Evolutionary conservation across 768 basidiomycete genomes (phyloP).

Genomic region (Mrakia gelida): DNA sequence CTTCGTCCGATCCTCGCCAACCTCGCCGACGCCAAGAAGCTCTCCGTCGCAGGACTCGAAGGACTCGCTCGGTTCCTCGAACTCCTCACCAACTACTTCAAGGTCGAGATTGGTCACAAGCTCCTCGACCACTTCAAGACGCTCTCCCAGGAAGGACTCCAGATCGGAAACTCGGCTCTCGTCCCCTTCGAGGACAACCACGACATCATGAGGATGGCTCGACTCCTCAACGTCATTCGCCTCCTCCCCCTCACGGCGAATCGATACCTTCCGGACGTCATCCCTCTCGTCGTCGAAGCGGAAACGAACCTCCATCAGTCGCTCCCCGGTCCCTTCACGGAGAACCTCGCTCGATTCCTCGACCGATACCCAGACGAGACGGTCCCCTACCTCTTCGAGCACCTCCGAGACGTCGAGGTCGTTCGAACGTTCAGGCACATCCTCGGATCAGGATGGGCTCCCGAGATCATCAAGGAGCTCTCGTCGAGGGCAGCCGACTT

Average conservation of each 20-base stretch:
- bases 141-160: slow-evolving; percentile 75
- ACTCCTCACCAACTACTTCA: slow-evolving; percentile 96
- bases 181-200: slow-evolving; percentile 79
- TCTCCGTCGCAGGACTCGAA: slow-evolving; percentile 81
- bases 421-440: slow-evolving; percentile 80
- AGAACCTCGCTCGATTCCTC: slow-evolving; percentile 83
- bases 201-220: slow-evolving; percentile 84
- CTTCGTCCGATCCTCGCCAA: slow-evolving; percentile 96
- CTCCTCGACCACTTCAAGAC: slow-evolving; percentile 91
- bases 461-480: slow-evolving; percentile 50
- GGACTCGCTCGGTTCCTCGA: slow-evolving; percentile 90
- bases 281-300: slow-evolving; percentile 81
- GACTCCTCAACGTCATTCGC: slow-evolving; percentile 96
- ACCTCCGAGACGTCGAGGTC: slow-evolving; percentile 71
- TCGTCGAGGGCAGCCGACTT: slow-evolving; percentile 42
- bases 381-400: slow-evolving; percentile 73
- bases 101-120: slow-evolving; percentile 97
- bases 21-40: slow-evolving; percentile 87
- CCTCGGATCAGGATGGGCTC: slow-evolving; percentile 71
- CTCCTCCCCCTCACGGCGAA: slow-evolving; percentile 89
- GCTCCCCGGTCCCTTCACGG: slow-evolving; percentile 82
- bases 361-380: slow-evolving; percentile 85
- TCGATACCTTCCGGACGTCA: slow-evolving; percentile 81
- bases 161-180: slow-evolving; percentile 60
- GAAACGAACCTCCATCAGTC: slow-evolving; percentile 90